Percentiles rank a stretch among this genome's conserved stretches.
These are phyloP conservation scores for Naganishia kalamii DNA, from an alignment of 768 basidiomycete species.

Conservation along the genomic window DNA sequence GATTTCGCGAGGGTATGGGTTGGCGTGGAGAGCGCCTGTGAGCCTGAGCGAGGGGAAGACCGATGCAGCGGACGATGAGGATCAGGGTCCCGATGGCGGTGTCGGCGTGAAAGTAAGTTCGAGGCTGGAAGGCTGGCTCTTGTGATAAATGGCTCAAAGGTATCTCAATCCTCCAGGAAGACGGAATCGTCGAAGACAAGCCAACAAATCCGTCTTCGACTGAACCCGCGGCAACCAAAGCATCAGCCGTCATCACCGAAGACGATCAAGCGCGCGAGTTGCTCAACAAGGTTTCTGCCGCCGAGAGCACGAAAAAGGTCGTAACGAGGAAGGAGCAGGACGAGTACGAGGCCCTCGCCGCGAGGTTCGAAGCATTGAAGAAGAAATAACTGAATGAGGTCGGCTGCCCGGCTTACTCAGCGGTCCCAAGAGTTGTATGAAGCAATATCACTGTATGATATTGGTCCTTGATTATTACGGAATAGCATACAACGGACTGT, in stretches of 20 bases:
- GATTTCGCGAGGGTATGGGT: constrained; percentile 79
- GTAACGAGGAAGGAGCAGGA: constrained; percentile 25
- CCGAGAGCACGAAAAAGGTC: constrained; percentile 54
- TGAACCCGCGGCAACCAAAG: neutral
- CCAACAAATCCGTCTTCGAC: constrained; percentile 37
- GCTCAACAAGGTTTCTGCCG: constrained; percentile 44
- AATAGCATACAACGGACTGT: too few species aligned
- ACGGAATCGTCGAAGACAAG: constrained; percentile 29
- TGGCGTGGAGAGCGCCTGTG: constrained; percentile 55
- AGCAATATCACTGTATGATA: too few species aligned
- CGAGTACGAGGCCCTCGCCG: constrained; percentile 19
- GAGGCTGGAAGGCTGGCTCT: neutral
- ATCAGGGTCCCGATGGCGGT: constrained; percentile 20
- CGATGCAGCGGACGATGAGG: constrained; percentile 34
- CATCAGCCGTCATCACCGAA: constrained; percentile 6
- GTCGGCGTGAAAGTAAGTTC: constrained; percentile 5
- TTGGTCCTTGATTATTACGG: too few species aligned
- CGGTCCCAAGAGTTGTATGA: neutral
- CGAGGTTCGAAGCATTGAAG: constrained; percentile 26
- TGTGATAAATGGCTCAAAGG: constrained; percentile 15
- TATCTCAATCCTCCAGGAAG: constrained; percentile 32
- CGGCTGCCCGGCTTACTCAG: too few species aligned
- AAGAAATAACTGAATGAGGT: neutral
- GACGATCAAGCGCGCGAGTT: constrained; percentile 13
- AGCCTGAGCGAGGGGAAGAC: constrained; percentile 30